Conservation (phyloP, 2,329 filamentous ascomycete species). For the Diaporthe sp. region DNA sequence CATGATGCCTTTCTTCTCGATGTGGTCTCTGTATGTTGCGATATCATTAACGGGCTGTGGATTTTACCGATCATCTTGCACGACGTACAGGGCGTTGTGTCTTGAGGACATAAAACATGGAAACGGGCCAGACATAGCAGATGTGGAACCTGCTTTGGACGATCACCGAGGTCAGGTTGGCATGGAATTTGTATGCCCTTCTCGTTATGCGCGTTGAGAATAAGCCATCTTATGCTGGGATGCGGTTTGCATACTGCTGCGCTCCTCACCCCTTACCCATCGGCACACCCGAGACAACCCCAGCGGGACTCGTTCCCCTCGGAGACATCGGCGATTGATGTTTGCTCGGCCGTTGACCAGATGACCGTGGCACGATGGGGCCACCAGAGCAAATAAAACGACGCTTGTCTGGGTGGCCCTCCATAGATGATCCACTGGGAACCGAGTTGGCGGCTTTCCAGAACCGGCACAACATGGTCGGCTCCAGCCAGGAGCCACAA, state of each 20-base stretch:
- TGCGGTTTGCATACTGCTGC: not conserved
- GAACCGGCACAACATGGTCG: not conserved
- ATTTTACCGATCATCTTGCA: not conserved
- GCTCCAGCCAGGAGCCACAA: not conserved
- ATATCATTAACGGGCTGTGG: not conserved
- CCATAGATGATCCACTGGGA: not conserved
- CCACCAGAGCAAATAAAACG: not conserved
- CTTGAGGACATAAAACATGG: not conserved
- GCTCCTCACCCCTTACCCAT: not conserved
- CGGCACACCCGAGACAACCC: not conserved
- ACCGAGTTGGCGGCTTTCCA: not conserved
- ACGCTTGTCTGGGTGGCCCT: not conserved
- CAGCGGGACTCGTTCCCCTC: not conserved
- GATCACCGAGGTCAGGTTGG: not conserved
- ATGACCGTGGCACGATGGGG: not conserved
- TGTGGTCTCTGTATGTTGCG: not conserved
- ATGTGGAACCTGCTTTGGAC: not conserved
- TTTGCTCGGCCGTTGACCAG: not conserved
- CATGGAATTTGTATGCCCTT: no score
- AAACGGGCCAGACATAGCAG: not conserved
- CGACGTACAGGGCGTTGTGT: not conserved
- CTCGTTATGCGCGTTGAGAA: not conserved
- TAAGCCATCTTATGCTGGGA: not conserved
- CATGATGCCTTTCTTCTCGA: not conserved
- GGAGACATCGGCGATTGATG: conserved; percentile 5